Conservation (phyloP, 179 eudicot species). For the Actinidia chinensis region DNA sequence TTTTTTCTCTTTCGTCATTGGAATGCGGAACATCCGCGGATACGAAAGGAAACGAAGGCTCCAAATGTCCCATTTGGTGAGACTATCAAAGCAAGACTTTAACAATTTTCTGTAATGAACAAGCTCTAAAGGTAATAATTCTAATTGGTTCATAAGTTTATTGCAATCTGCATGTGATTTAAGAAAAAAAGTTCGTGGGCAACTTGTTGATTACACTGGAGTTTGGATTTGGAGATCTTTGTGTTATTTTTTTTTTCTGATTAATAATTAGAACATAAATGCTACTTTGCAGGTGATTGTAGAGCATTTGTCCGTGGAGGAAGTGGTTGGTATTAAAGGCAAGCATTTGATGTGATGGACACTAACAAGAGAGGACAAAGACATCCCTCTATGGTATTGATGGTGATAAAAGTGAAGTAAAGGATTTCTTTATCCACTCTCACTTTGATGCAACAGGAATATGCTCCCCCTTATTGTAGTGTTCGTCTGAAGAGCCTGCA, state of each 20-base stretch:
- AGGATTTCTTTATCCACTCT: too few species aligned
- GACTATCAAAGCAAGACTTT: constrained; percentile 79
- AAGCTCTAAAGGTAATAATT: constrained; percentile 64
- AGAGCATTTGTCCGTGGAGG: constrained; percentile 75
- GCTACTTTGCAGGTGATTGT: constrained; percentile 56
- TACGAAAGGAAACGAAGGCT: constrained; percentile 72
- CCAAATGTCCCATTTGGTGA: constrained; percentile 76
- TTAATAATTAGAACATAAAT: not conserved
- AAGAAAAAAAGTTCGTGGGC: too few species aligned
- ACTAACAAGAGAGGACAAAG: constrained; percentile 56
- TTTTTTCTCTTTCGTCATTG: not conserved
- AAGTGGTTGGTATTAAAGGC: constrained; percentile 81
- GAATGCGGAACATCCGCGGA: constrained; percentile 74
- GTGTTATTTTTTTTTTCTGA: not conserved
- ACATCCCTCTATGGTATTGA: too few species aligned
- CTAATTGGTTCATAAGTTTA: constrained; percentile 1
- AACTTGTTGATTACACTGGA: too few species aligned
- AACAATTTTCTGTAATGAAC: constrained; percentile 89
- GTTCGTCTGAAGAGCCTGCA: too few species aligned
- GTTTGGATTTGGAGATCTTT: not conserved
- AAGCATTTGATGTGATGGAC: constrained; percentile 77
- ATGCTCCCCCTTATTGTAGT: too few species aligned
- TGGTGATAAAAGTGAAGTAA: too few species aligned
- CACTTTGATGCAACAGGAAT: too few species aligned
- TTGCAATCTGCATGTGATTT: not conserved